A percentile compares a stretch with the other conserved stretches of the same genome.
Evolutionary conservation across 2,329 filamentous ascomycete species (phyloP).

Genomic region (Aspergillus sp.): DNA sequence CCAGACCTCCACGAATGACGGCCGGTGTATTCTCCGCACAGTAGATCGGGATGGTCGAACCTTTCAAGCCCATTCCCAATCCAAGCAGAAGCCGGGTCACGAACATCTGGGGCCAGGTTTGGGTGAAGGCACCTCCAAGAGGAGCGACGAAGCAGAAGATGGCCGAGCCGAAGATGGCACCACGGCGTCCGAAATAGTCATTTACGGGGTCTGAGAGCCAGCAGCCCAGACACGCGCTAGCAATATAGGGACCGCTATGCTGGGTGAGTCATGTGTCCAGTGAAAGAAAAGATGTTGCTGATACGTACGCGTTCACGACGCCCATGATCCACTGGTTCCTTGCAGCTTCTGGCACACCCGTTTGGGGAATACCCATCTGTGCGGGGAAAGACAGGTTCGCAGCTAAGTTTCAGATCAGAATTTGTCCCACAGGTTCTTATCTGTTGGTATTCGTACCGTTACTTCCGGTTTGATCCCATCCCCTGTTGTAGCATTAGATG

Average conservation of each 20-base stretch:
- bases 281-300: conserved; percentile 45
- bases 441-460: conserved; percentile 19
- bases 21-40: conserved; percentile 57
- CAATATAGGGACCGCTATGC: conserved; percentile 51
- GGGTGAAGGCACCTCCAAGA: conserved; percentile 62
- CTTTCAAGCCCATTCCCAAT: conserved; percentile 61
- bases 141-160: conserved; percentile 66
- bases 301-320: conserved; percentile 55
- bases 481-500: conserved; percentile 14
- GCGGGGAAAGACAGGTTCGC: conserved; percentile 52
- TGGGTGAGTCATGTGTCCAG: background rate
- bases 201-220: conserved; percentile 68
- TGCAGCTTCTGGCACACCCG: conserved; percentile 35
- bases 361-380: conserved; percentile 45
- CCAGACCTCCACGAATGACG: conserved; percentile 54
- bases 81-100: conserved; percentile 58
- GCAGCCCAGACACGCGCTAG: conserved; percentile 55
- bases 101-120: conserved; percentile 59
- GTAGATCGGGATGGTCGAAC: conserved; percentile 55
- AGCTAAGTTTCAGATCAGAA: conserved; percentile 30
- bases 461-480: conserved; percentile 34
- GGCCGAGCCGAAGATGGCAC: conserved; percentile 62
- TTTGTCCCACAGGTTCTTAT: background rate
- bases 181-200: conserved; percentile 56
- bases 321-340: conserved; percentile 62